phyloP scores from a whole-genome alignment of 176 grass and related monocot species.

The Sorghum bicolor region DNA sequence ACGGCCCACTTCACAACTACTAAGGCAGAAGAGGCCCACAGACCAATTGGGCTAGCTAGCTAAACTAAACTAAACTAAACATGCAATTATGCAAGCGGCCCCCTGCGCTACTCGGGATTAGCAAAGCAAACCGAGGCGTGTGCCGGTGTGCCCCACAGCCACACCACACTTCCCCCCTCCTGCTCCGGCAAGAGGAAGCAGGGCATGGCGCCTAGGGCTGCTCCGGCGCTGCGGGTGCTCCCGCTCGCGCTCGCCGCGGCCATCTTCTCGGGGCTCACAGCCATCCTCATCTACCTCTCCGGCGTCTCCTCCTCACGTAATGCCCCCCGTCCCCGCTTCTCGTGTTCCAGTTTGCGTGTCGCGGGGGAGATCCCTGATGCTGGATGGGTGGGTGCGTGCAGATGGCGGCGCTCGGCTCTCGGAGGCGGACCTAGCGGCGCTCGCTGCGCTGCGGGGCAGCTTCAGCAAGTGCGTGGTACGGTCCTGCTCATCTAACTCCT shows the following conservation, averaged over 20 bases:
- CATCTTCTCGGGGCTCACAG: conserved; percentile 50
- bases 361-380: conserved; percentile 16
- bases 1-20: not conserved
- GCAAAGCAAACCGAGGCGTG: no score
- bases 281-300: conserved; percentile 79
- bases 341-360: not conserved
- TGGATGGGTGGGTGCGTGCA: conserved; percentile 5
- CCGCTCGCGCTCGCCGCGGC: conserved; percentile 57
- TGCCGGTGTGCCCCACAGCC: no score
- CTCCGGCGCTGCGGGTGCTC: conserved; percentile 59
- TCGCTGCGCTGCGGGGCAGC: conserved; percentile 52
- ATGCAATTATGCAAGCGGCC: no score
- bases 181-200: not conserved
- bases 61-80: no score
- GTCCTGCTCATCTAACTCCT: not conserved
- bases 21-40: not conserved
- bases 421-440: conserved; percentile 49
- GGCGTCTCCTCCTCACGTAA: conserved; percentile 74
- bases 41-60: no score
- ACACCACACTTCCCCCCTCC: no score
- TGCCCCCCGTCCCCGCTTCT: not conserved
- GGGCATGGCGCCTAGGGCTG: not conserved
- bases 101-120: no score
- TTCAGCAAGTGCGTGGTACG: conserved; percentile 94
- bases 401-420: conserved; percentile 57